Base-by-base conservation (phyloP, 164 flowering plant genomes). In the Houttuynia cordata region DNA sequence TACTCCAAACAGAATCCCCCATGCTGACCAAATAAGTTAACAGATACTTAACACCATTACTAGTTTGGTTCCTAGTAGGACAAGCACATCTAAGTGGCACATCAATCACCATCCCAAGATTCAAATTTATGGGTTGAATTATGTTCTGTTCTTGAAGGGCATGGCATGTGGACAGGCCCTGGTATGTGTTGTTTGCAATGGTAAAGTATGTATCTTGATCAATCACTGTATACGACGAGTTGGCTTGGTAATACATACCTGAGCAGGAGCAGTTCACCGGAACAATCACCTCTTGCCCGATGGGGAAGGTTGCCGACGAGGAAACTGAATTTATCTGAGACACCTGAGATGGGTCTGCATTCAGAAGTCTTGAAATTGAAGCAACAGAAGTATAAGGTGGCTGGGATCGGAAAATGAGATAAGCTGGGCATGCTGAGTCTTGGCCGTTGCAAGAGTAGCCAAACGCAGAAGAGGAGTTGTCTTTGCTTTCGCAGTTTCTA, bases 241-340 rank as follows among this genome's bases (percentile, higher is more conserved):
- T 80, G 39, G 67, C 62, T 68, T 88, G 92, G 65, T 75, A 88
- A 64, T 73, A 78, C 63, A 65, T 41, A 62, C 90, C 90, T 39
- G 87, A 75, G 61, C 92, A 83, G 12, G 96, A 83, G 72, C 98
- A 91, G 49, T 67, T 75, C 56, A 83, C 79, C 7, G 98, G 98
- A 59, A 91, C 82, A 34, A 88, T 76, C 54, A 88, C 84, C 70
- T 70, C 57, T 59, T 68, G 64, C 64, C 75, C 66, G 1, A 73
- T 70, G 8, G 62, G 64, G 12, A 88, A 79, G 1, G 67, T 63
- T 25, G 68, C 51, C 24, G 41, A 58, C n/a, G 20, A 62, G 0
- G 82, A 62, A 63, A 73, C 83, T n/a, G 81, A 66, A 63, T 88
- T 91, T 15, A 81, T 63, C 10, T 25, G 62, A 20, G 91, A 62